Conservation (phyloP, 164 flowering plant genomes). For the Pachysandra terminalis region DNA sequence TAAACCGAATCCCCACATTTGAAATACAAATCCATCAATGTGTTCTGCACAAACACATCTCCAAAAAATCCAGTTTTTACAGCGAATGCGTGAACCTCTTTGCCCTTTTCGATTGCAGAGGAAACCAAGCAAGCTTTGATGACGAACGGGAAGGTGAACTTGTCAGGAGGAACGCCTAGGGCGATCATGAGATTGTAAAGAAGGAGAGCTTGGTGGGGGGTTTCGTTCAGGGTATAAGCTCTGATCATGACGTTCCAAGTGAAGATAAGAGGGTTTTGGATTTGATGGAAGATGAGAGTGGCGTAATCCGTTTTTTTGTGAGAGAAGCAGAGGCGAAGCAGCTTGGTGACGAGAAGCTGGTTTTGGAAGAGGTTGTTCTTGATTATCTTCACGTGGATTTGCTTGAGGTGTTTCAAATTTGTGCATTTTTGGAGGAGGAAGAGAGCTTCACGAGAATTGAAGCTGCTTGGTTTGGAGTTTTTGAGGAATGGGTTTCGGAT, state of each 20-base stretch:
- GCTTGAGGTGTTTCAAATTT: slow-evolving; percentile 39
- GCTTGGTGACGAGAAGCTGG: slow-evolving; percentile 33
- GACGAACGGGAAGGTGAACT: slow-evolving; percentile 67
- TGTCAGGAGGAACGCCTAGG: slow-evolving; percentile 40
- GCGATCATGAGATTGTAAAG: slow-evolving; percentile 45
- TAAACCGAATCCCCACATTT: slow-evolving; percentile 32
- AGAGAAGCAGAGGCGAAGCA: slow-evolving; percentile 40
- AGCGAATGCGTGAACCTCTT: slow-evolving; percentile 42
- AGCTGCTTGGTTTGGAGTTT: slow-evolving; percentile 6
- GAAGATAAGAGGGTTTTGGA: slow-evolving; percentile 33
- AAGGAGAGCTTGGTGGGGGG: slow-evolving; percentile 34
- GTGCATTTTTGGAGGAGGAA: slow-evolving; percentile 34
- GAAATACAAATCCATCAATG: slow-evolving; percentile 54
- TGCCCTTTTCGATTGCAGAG: slow-evolving; percentile 31
- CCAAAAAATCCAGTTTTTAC: slow-evolving; percentile 34
- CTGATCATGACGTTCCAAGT: slow-evolving; percentile 65
- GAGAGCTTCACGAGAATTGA: slow-evolving; percentile 34
- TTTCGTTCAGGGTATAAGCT: slow-evolving; percentile 25
- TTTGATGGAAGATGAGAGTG: slow-evolving; percentile 33
- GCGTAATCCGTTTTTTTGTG: slow-evolving; percentile 36
- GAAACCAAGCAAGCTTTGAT: slow-evolving; percentile 49
- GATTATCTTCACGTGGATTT: slow-evolving; percentile 51
- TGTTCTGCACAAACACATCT: slow-evolving; percentile 44
- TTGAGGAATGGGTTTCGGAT: slow-evolving; percentile 6
- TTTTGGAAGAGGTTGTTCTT: slow-evolving; percentile 27